Evolutionary conservation across 306 rosid genomes (phyloP).

Genomic region (Abrus precatorius): DNA sequence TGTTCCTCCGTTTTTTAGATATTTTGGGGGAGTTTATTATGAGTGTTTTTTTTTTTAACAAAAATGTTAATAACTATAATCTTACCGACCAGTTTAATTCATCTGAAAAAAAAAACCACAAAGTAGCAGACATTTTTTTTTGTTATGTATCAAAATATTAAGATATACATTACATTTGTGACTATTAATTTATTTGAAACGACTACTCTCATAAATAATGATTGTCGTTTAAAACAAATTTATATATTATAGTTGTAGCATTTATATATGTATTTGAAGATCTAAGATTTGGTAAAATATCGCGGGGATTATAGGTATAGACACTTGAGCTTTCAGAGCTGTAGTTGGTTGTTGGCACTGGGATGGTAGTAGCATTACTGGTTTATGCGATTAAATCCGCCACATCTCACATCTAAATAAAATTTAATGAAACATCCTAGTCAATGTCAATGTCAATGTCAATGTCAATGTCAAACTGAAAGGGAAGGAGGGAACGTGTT

Average conservation of each 20-base stretch:
- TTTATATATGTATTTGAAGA: background rate
- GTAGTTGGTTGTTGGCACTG: conserved; percentile 23
- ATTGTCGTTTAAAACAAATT: background rate
- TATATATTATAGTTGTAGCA: background rate
- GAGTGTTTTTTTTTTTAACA: too few relatives aligned
- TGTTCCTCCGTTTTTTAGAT: too few relatives aligned
- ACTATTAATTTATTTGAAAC: too few relatives aligned
- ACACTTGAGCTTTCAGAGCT: background rate
- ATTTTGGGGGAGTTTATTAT: too few relatives aligned
- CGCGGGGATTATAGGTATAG: background rate
- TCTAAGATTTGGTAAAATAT: background rate
- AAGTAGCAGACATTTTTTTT: too few relatives aligned
- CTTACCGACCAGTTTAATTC: too few relatives aligned
- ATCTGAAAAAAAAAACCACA: too few relatives aligned
- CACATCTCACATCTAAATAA: conserved; percentile 11
- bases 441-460: conserved; percentile 43
- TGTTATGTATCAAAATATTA: too few relatives aligned
- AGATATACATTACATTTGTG: too few relatives aligned
- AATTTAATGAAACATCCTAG: conserved; percentile 28
- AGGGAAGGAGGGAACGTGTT: conserved; percentile 29
- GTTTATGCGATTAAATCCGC: conserved; percentile 8
- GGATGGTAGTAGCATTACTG: background rate
- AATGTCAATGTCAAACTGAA: conserved; percentile 40
- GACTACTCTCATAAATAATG: too few relatives aligned
- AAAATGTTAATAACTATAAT: too few relatives aligned